These are phyloP conservation scores for Nemania abortiva DNA, from an alignment of 2,329 filamentous ascomycete species.

Conservation along the genomic window DNA sequence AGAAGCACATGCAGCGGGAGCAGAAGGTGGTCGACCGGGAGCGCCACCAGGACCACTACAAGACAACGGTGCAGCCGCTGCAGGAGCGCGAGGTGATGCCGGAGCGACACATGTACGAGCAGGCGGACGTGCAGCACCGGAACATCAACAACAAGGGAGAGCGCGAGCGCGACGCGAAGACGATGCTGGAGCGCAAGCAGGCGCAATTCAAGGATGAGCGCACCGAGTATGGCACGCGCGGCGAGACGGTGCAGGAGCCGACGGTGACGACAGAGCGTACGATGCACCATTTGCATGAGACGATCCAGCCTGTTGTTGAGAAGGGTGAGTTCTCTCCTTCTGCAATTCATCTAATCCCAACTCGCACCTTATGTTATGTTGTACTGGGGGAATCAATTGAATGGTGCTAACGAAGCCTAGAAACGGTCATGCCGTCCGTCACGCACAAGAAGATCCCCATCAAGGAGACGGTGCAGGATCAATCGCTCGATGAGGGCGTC, in stretches of 20 bases:
- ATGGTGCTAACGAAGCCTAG: slow-evolving; percentile 3
- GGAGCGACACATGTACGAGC: slow-evolving; percentile 26
- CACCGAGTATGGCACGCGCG: slow-evolving; percentile 1
- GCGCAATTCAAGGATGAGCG: slow-evolving; percentile 21
- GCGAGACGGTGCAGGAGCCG: slow-evolving; percentile 23
- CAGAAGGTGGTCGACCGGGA: slow-evolving; percentile 33
- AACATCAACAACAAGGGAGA: slow-evolving; percentile 11
- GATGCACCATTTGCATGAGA: slow-evolving; percentile 40
- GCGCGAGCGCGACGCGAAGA: slow-evolving; percentile 11
- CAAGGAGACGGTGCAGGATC: slow-evolving; percentile 36
- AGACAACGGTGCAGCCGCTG: slow-evolving; percentile 37
- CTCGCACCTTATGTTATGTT: neutral
- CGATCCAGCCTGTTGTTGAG: slow-evolving; percentile 37
- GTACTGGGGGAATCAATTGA: neutral
- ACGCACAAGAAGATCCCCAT: slow-evolving; percentile 38
- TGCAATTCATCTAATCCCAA: too few species aligned
- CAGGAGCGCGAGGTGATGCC: slow-evolving; percentile 33
- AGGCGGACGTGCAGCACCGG: slow-evolving; percentile 17
- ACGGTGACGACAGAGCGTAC: slow-evolving; percentile 30
- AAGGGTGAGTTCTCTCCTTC: slow-evolving; percentile 20
- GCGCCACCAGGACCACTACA: slow-evolving; percentile 39
- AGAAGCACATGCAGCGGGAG: slow-evolving; percentile 31
- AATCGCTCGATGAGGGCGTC: slow-evolving; percentile 27
- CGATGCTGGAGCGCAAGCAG: slow-evolving; percentile 11
- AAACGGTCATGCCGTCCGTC: slow-evolving; percentile 36